Percentiles rank a stretch among this genome's conserved stretches.
Conservation (phyloP, 257 asterid genomes). For the Penstemon eatonii region DNA sequence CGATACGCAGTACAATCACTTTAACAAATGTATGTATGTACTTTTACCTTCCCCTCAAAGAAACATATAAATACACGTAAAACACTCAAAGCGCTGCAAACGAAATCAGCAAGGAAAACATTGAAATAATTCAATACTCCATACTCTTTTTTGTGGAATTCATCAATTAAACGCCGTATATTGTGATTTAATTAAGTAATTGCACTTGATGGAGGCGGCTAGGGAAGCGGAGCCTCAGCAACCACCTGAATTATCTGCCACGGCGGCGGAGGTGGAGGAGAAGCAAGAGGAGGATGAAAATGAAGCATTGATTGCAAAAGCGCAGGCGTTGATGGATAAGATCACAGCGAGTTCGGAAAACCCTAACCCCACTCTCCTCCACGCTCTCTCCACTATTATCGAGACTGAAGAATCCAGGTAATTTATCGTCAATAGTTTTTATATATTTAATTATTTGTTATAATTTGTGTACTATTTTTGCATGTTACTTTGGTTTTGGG, state of each 20-base stretch:
- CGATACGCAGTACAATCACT: too few species aligned
- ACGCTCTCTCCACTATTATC: constrained; percentile 79
- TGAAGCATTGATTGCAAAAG: constrained; percentile 63
- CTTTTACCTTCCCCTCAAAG: too few species aligned
- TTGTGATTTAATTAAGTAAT: too few species aligned
- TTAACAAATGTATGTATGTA: too few species aligned
- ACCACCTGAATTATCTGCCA: constrained; percentile 31
- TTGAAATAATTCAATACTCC: too few species aligned
- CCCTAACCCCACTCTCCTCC: constrained; percentile 81
- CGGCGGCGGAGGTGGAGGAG: not conserved
- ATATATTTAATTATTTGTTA: not conserved
- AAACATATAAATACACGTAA: too few species aligned
- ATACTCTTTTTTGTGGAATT: too few species aligned
- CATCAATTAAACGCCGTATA: too few species aligned
- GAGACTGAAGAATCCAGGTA: constrained; percentile 90
- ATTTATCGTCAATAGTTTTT: not conserved
- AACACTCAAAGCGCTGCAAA: too few species aligned
- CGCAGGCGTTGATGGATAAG: constrained; percentile 71
- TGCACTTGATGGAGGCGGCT: too few species aligned
- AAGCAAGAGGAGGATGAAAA: constrained; percentile 57
- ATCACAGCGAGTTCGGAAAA: constrained; percentile 72
- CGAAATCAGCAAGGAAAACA: too few species aligned
- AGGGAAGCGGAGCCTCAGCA: constrained; percentile 35
- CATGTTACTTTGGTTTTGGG: too few species aligned
- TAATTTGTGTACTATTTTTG: not conserved